Percentiles rank a stretch among this genome's conserved stretches.
Conservation (phyloP, 495 filamentous ascomycete genomes). For the Tuber microsphaerosporum region DNA sequence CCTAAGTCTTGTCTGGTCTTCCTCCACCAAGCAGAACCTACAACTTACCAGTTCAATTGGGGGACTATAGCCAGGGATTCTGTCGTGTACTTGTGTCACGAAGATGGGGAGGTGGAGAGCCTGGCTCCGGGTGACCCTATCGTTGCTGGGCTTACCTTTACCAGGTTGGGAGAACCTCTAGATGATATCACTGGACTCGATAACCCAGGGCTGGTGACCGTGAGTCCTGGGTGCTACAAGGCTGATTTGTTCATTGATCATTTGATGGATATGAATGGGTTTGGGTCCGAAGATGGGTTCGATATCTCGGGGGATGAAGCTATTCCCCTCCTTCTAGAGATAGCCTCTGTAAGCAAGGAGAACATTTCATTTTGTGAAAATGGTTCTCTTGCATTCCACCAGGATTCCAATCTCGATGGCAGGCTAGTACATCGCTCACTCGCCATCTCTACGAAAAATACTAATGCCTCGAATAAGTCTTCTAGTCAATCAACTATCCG, state of each 20-base stretch:
- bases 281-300: constrained; percentile 16
- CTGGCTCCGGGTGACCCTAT: constrained; percentile 20
- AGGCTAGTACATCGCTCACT: background rate
- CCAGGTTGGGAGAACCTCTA: constrained; percentile 27
- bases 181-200: constrained; percentile 10
- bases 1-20: constrained; percentile 21
- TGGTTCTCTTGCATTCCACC: background rate
- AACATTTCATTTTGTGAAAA: background rate
- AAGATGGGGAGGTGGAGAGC: constrained; percentile 13
- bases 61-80: constrained; percentile 12
- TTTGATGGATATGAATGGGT: constrained; percentile 20
- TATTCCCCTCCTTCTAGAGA: constrained; percentile 15
- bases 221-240: constrained; percentile 29
- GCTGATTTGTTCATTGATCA: constrained; percentile 27
- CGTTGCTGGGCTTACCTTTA: constrained; percentile 24
- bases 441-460: constrained; percentile 2
- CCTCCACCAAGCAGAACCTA: constrained; percentile 7
- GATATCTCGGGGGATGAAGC: constrained; percentile 17
- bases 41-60: constrained; percentile 20
- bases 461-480: background rate
- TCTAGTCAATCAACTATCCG: background rate
- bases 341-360: constrained; percentile 9
- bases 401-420: constrained; percentile 4
- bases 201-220: constrained; percentile 14
- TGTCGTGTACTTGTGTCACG: constrained; percentile 25